Evolutionary conservation across 2,329 filamentous ascomycete species (phyloP), one percentile per base, ranked within the genome.

Genomic region (Pseudonectria buxi): DNA sequence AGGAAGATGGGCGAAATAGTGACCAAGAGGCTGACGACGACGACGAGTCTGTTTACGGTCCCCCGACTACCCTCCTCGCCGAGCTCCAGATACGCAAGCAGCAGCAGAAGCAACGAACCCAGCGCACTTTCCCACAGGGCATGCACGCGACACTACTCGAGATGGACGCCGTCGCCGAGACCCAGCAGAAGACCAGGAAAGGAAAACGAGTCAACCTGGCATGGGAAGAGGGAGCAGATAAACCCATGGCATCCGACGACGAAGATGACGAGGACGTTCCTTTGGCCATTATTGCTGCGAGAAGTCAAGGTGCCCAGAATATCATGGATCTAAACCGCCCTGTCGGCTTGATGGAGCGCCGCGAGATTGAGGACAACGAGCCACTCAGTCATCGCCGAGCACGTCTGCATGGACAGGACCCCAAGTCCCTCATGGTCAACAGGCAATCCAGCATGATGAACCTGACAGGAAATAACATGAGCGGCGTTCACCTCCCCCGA

Each of bases 81-180:
- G 92, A 98, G 57, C 69, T 98, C 7, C 87, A 95, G 56, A 66
- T 94, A 45, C 83, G 92, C 33, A 96, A 98, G 57, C 81, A 86
- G 40, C 85, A 95, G 49, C 82, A 94, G 51, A 89, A 86, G 59
- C 71, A 81, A 43, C 80, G 92, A 25, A 92, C 82, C 22, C 57
- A 59, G 38, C 76, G 80, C 14, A 72, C 81, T 14, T 70, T 69
- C 47, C 81, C 83, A 14, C 80, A 83, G 36, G 89, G 87, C n/a
- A 81, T 94, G 72, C 86, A 92, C 45, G 86, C 86, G 11, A 98
- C 92, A 0, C 71, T 98, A 4, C 70, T 98, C 1, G 80, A 98
- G 56, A 74, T 96, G 47, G 90, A 98, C 54, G 84, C 87, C 1
- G 86, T 95, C 18, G 86, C 86, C 14, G 85, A 95, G 59, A 74